Evolutionary conservation across 345 rosid genomes (phyloP), one percentile per base, ranked within the genome.

Genomic region (Trapa incisa): DNA sequence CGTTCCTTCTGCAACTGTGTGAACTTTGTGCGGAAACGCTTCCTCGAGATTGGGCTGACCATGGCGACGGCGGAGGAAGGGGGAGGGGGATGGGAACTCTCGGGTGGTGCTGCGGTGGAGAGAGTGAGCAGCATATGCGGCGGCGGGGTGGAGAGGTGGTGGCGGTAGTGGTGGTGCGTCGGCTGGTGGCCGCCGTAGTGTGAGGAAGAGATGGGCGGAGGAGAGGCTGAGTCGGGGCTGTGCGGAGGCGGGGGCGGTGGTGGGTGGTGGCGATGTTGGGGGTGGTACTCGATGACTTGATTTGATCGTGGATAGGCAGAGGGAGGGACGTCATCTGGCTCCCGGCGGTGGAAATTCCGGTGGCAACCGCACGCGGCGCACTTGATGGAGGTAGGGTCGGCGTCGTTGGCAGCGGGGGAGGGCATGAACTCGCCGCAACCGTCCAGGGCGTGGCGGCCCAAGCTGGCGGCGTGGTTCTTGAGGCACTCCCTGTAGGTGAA

Each of bases 341-440:
- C 83, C 16, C 74, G 50, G 6, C 87, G 68, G 64, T 83, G 87
- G 75, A 83, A 83, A 63, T 77, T 83, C 16, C 84, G 78, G 75
- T 83, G 87, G 66, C 87, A 83, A 32, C 82, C 81, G 66, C 87
- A 80, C 29, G 84, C 87, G 12, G 87, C 87, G 37, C 87, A 83
- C 2, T 53, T 76, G 63, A 83, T 76, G n/a, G 75, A 67, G 45
- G 72, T 69, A 1, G 71, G 71, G 47, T 39, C 62, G 4, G 58
- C 47, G 22, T 73, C 33, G 61, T 64, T 72, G 11, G 75, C 77
- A 1, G 54, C 65, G 11, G 70, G 71, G 16, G 38, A 68, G 2
- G 84, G 79, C 81, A 83, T 76, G 80, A 83, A 83, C 78, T 83
- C 87, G 11, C 87, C 78, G 70, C 87, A 83, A 11, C 87, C 87